A percentile compares a stretch with the other conserved stretches of the same genome.
These are phyloP conservation scores for Pistacia atlantica DNA, from an alignment of 345 rosid genomes.

Conservation along the genomic window DNA sequence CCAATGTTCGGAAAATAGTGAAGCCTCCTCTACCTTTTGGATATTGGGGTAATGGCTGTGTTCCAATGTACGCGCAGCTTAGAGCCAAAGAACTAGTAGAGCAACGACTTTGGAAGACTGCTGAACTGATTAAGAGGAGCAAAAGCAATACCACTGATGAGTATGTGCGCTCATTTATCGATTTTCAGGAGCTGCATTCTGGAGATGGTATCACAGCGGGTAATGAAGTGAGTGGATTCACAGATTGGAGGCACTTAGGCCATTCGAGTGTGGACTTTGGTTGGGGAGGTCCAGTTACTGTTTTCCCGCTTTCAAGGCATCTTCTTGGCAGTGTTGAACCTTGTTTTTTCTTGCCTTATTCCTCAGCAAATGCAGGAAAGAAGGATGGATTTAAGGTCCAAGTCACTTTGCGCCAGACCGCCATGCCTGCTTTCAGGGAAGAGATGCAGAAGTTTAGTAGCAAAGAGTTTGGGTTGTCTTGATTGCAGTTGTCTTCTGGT, in stretches of 20 bases:
- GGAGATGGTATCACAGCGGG: constrained; percentile 58
- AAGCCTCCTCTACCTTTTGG: constrained; percentile 73
- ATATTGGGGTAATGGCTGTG: constrained; percentile 90
- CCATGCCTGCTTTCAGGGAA: constrained; percentile 51
- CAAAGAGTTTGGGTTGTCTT: constrained; percentile 39
- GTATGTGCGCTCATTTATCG: constrained; percentile 74
- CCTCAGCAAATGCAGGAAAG: constrained; percentile 37
- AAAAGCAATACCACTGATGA: constrained; percentile 60
- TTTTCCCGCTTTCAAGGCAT: constrained; percentile 63
- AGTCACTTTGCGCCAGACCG: constrained; percentile 56
- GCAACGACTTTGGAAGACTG: constrained; percentile 78
- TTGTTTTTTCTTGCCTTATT: constrained; percentile 84
- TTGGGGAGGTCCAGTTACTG: constrained; percentile 80
- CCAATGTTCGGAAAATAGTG: constrained; percentile 57
- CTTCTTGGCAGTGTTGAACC: constrained; percentile 79
- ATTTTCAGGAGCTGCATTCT: constrained; percentile 59
- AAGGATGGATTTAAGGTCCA: constrained; percentile 69
- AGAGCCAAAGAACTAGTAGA: constrained; percentile 52
- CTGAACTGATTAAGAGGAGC: constrained; percentile 74
- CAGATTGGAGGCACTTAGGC: constrained; percentile 91
- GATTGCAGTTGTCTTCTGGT: background rate
- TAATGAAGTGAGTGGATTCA: constrained; percentile 75
- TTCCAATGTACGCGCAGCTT: constrained; percentile 64
- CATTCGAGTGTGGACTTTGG: constrained; percentile 85
- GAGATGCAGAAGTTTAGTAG: constrained; percentile 63